Conservation (phyloP, 1,139 yeast species). For the Sugiyamaella japonica region DNA sequence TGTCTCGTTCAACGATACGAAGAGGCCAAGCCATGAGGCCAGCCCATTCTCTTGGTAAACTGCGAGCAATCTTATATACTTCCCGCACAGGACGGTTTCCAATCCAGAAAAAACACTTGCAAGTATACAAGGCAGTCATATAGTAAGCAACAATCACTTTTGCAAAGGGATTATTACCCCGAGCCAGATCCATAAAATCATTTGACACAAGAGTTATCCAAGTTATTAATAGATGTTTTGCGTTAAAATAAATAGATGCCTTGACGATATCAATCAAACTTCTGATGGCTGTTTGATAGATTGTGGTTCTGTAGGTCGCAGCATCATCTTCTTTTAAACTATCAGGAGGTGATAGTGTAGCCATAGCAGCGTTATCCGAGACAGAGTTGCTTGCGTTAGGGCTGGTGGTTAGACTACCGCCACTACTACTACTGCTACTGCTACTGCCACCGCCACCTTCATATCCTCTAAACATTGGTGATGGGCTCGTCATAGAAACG, state of each 20-base stretch:
- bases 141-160: slow-evolving; percentile 25
- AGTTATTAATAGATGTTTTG: slow-evolving; percentile 18
- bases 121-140: slow-evolving; percentile 25
- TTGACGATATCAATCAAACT: slow-evolving; percentile 4
- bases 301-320: not conserved
- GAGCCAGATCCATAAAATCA: slow-evolving; percentile 27
- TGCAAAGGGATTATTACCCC: slow-evolving; percentile 27
- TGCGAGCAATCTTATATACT: slow-evolving; percentile 17
- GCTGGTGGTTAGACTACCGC: not conserved
- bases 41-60: slow-evolving; percentile 24
- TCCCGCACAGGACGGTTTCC: slow-evolving; percentile 25
- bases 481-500: not conserved
- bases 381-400: not conserved
- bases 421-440: not conserved
- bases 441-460: not conserved
- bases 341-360: not conserved
- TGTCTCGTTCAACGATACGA: slow-evolving; percentile 5
- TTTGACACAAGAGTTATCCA: slow-evolving; percentile 27
- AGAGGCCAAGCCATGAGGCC: slow-evolving; percentile 25
- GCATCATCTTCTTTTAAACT: not conserved
- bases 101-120: slow-evolving; percentile 27
- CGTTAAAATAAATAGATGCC: slow-evolving; percentile 12
- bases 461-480: not conserved
- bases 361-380: not conserved
- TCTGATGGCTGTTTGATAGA: slow-evolving; percentile 16